Evolutionary conservation across 2,329 filamentous ascomycete species (phyloP), one percentile per base, ranked within the genome.

Genomic region (Endocalyx cinctus): DNA sequence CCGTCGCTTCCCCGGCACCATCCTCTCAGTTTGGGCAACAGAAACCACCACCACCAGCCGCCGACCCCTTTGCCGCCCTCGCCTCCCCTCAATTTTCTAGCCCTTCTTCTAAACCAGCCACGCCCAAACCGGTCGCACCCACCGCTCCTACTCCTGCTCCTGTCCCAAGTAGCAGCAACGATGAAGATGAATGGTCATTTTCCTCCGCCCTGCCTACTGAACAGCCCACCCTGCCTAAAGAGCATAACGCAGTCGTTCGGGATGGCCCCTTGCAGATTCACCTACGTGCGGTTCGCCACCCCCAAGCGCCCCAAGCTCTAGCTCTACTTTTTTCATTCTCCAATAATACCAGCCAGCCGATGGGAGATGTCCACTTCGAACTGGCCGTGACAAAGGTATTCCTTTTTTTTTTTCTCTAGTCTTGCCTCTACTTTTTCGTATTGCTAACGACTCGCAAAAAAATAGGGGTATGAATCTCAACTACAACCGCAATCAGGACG

Each of bases 121-220:
- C 58, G 1, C 54, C 64, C 4, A 52, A 56, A 19, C 56, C 59
- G 2, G 25, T n/a, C n/a, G n/a, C n/a, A 19, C 20, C 52, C 1
- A 39, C 48, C 7, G 16, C 22, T 14, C 16, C 36, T 5, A 35
- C 39, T 11, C 31, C 41, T 5, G 46, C 55, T 7, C 42, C 51
- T 3, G 34, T 55, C 0, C 34, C 63, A 1, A 41, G 55, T 4
- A 45, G 50, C 7, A 52, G 64, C 6, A 67, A 66, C 31, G 78
- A 85, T 28, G 90, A 96, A 31, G 90, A 97, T 44, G 90, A 97
- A 53, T 97, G 90, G 89, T 84, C 79, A 16, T 97, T 97, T 58
- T 79, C 86, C 4, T 97, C 90, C 0, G 82, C 90, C 0, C 70
- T 96, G 11, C 90, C 90, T 17, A 60, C 69, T 3, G 69, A 77